These are phyloP conservation scores for Saccharomyces mikatae DNA, from an alignment of 805 yeast genomes.

Conservation along the genomic window DNA sequence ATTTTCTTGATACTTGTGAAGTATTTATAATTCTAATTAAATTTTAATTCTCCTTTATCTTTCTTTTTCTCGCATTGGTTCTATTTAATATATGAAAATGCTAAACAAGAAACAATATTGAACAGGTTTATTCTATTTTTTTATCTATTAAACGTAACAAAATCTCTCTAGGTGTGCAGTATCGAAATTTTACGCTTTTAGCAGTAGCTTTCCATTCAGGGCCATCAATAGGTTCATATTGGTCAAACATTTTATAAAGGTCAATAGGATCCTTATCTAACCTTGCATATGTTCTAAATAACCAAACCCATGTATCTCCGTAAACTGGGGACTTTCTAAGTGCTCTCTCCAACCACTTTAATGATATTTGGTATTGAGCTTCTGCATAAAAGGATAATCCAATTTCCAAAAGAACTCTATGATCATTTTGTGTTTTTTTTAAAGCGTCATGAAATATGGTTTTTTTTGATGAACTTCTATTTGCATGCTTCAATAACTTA, in stretches of 20 bases:
- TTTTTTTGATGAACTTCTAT: slow-evolving; percentile 43
- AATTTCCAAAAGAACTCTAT: slow-evolving; percentile 50
- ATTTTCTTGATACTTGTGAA: neutral
- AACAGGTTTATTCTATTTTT: neutral
- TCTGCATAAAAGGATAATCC: slow-evolving; percentile 63
- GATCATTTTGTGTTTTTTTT: slow-evolving; percentile 52
- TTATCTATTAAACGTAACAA: neutral
- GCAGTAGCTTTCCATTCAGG: slow-evolving; percentile 45
- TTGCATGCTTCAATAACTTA: slow-evolving; percentile 28
- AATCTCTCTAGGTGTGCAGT: slow-evolving; percentile 10
- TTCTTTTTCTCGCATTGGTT: neutral
- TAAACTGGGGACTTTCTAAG: slow-evolving; percentile 42
- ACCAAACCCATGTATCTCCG: slow-evolving; percentile 78
- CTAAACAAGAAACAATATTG: neutral
- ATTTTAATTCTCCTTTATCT: neutral
- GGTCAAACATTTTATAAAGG: slow-evolving; percentile 23
- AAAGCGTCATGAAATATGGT: slow-evolving; percentile 64
- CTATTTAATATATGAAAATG: neutral
- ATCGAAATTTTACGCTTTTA: slow-evolving; percentile 43
- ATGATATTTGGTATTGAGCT: slow-evolving; percentile 55
- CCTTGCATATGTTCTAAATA: slow-evolving; percentile 38
- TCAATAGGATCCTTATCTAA: slow-evolving; percentile 16
- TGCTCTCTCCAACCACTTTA: slow-evolving; percentile 69
- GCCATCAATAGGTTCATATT: slow-evolving; percentile 56
- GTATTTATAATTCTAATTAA: neutral